phyloP scores from a whole-genome alignment of 768 basidiomycete genomes.

The Rhodotorula babjevae region DNA sequence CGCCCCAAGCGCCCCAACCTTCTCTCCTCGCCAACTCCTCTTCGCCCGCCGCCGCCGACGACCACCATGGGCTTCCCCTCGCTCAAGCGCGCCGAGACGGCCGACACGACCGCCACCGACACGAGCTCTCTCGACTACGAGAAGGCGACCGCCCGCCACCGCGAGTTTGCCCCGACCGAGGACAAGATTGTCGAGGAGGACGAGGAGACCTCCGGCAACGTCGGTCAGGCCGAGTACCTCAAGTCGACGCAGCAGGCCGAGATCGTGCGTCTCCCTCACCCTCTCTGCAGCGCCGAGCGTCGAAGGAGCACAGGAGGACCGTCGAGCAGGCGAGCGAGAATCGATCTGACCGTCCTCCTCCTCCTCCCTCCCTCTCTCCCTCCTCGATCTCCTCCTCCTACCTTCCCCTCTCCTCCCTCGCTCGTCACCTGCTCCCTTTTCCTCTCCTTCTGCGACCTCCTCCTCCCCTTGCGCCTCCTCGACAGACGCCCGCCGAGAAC shows the following conservation, averaged over 20 bases:
- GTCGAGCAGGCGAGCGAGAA: no score
- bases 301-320: no score
- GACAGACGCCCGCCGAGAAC: slow-evolving; percentile 28
- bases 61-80: slow-evolving; percentile 11
- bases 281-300: background rate
- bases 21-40: background rate
- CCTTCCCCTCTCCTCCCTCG: no score
- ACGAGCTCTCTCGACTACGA: slow-evolving; percentile 20
- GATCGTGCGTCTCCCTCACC: slow-evolving; percentile 10
- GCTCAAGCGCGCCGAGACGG: slow-evolving; percentile 27
- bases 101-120: slow-evolving; percentile 4
- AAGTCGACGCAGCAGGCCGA: slow-evolving; percentile 11
- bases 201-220: slow-evolving; percentile 11
- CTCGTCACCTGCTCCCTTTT: no score
- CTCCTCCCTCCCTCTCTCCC: no score
- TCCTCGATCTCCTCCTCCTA: background rate
- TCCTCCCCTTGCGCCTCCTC: background rate
- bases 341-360: no score
- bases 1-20: background rate
- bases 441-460: no score
- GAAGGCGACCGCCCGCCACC: slow-evolving; percentile 9
- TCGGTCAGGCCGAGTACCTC: slow-evolving; percentile 20
- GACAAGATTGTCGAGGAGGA: slow-evolving; percentile 18
- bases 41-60: background rate
- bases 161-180: slow-evolving; percentile 11